These are phyloP conservation scores for Heritiera littoralis DNA, from an alignment of 345 rosid species.

Conservation along the genomic window DNA sequence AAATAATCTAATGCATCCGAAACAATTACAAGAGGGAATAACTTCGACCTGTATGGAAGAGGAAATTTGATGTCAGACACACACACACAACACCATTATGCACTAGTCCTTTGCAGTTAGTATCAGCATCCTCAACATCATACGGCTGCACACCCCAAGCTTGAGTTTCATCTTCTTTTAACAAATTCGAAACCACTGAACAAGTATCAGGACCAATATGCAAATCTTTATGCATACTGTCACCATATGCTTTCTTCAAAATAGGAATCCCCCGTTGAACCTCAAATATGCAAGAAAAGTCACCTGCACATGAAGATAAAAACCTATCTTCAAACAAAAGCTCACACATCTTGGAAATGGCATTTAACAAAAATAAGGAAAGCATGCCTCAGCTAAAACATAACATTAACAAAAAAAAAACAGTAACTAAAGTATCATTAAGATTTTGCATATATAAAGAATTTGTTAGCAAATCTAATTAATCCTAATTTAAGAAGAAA, in stretches of 20 bases:
- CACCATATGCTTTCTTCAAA: constrained; percentile 51
- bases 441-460: neutral
- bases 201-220: constrained; percentile 56
- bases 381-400: neutral
- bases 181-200: constrained; percentile 42
- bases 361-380: neutral
- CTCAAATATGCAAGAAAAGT: constrained; percentile 45
- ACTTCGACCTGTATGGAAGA: constrained; percentile 49
- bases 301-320: constrained; percentile 31
- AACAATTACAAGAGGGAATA: constrained; percentile 50
- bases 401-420: neutral
- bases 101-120: constrained; percentile 41
- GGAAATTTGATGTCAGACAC: constrained; percentile 56
- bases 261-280: constrained; percentile 44
- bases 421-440: neutral
- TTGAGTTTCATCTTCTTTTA: constrained; percentile 47
- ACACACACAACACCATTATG: constrained; percentile 45
- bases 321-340: neutral
- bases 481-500: neutral
- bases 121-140: constrained; percentile 48
- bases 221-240: constrained; percentile 47
- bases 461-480: neutral
- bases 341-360: neutral
- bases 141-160: constrained; percentile 65
- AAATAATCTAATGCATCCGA: constrained; percentile 53